Evolutionary conservation across 2,329 filamentous ascomycete genomes (phyloP), one percentile per base, ranked within the genome.

Genomic region (Aspergillus luchuensis): DNA sequence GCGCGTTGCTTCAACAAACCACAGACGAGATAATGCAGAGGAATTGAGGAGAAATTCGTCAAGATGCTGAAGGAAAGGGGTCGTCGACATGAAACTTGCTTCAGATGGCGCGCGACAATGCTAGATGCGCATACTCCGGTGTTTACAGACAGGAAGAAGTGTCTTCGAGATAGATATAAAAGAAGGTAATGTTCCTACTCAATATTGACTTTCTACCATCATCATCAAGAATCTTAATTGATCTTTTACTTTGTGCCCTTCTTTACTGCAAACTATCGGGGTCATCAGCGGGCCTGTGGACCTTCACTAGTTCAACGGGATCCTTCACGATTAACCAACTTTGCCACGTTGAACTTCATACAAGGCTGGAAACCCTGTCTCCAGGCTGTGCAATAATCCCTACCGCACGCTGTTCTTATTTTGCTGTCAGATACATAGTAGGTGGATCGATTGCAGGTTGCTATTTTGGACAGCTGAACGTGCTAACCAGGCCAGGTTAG

Each of bases 71-170:
- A 41, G 50, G 52, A 13, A 19, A 57, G 56, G 54, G 43, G 45
- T n/a, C 39, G 30, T 45, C 19, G 33, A 48, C 36, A 57, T 49
- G 49, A 50, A 38, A 38, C 10, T 53, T 63, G 63, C 41, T 56
- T 59, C 60, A 61, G 58, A 58, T 59, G 30, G 60, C 63, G 63
- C 63, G 63, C 63, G 63, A 63, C 56, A 63, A 55, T 57, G 52
- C 21, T 25, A 38, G 43, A 45, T 25, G 39, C 25, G 25, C 25
- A 28, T 8, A 28, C 25, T 23, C 19, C 15, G 30, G 6, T 47
- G 17, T 57, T 28, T 28, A 28, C 25, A 28, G 25, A 28, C 25
- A 28, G 25, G 25, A 28, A 28, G 25, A 28, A 28, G 25, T 28
- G 4, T 28, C 25, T 28, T 28, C 25, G 25, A 28, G 5, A 28